A percentile compares a stretch with the other conserved stretches of the same genome.
These are phyloP conservation scores for Pestalotiopsis sp. DNA, from an alignment of 2,329 filamentous ascomycete species.

Conservation along the genomic window DNA sequence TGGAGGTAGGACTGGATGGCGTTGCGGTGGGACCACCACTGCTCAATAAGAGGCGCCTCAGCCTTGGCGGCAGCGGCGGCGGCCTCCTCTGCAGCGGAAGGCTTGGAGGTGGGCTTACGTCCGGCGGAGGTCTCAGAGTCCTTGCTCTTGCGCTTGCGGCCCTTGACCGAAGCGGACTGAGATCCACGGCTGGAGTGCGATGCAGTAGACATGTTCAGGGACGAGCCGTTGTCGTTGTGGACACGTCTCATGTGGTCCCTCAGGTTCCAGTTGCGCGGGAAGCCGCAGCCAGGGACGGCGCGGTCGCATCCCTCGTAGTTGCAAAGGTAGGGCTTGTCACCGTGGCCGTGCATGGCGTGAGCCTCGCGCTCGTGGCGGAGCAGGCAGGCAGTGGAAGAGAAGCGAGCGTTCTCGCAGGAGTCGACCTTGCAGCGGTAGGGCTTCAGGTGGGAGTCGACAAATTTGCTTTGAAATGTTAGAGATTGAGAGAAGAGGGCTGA, in stretches of 20 bases:
- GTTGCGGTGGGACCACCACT: slow-evolving; percentile 66
- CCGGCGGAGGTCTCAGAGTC: slow-evolving; percentile 45
- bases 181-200: slow-evolving; percentile 42
- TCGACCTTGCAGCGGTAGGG: slow-evolving; percentile 92
- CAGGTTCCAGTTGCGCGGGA: slow-evolving; percentile 93
- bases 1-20: slow-evolving; percentile 63
- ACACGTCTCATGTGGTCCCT: slow-evolving; percentile 97
- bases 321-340: slow-evolving; percentile 90
- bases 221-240: slow-evolving; percentile 65
- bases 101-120: slow-evolving; percentile 54
- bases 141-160: slow-evolving; percentile 60
- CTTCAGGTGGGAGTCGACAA: slow-evolving; percentile 94
- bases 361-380: slow-evolving; percentile 95
- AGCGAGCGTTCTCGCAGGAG: slow-evolving; percentile 81
- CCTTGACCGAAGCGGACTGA: slow-evolving; percentile 42
- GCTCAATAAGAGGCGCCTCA: slow-evolving; percentile 48
- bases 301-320: slow-evolving; percentile 87
- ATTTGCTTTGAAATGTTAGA: slow-evolving; percentile 69
- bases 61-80: slow-evolving; percentile 35
- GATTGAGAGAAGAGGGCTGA: not conserved
- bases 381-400: slow-evolving; percentile 93
- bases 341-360: slow-evolving; percentile 93
- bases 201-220: slow-evolving; percentile 33
- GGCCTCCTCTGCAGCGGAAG: slow-evolving; percentile 32
- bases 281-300: slow-evolving; percentile 79